Evolutionary conservation across 371 early-diverging fungal genomes (phyloP).

Genomic region (Lichtheimia corymbifera): DNA sequence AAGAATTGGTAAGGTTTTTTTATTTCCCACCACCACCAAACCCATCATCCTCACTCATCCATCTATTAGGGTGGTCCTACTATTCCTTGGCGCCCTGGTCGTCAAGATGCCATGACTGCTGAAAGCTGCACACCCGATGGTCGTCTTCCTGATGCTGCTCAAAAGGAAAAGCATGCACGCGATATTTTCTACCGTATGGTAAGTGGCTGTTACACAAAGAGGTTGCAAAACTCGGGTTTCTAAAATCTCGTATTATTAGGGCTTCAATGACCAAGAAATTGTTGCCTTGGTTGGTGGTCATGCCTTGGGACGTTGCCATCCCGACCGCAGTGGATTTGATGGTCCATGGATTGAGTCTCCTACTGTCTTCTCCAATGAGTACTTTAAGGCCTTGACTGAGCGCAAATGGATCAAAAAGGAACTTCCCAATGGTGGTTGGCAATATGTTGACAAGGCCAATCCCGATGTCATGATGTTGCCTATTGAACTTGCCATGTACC

Average conservation of each 20-base stretch:
- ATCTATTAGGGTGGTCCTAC: constrained; percentile 74
- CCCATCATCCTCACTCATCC: not conserved
- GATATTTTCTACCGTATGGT: constrained; percentile 91
- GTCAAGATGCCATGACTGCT: constrained; percentile 58
- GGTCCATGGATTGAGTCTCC: constrained; percentile 92
- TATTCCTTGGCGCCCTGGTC: constrained; percentile 89
- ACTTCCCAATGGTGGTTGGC: constrained; percentile 78
- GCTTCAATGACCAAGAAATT: constrained; percentile 95
- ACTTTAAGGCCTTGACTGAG: constrained; percentile 76
- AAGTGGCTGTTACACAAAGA: constrained; percentile 14
- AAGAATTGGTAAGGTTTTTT: constrained; percentile 61
- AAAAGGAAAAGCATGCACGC: constrained; percentile 75
- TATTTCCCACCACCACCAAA: constrained; percentile 3
- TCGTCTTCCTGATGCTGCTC: constrained; percentile 87
- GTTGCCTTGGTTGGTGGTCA: constrained; percentile 93
- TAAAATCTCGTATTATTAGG: constrained; percentile 28
- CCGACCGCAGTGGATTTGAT: constrained; percentile 85
- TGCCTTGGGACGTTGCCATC: constrained; percentile 94
- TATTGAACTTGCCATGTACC: constrained; percentile 42
- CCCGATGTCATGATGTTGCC: constrained; percentile 54
- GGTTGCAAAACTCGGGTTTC: not conserved
- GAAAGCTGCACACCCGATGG: constrained; percentile 81
- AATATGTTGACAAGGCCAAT: constrained; percentile 80
- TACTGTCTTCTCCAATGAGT: constrained; percentile 87
- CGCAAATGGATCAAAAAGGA: constrained; percentile 84